phyloP scores from a whole-genome alignment of 2,329 filamentous ascomycete genomes.

The Ophiostoma piceae region DNA sequence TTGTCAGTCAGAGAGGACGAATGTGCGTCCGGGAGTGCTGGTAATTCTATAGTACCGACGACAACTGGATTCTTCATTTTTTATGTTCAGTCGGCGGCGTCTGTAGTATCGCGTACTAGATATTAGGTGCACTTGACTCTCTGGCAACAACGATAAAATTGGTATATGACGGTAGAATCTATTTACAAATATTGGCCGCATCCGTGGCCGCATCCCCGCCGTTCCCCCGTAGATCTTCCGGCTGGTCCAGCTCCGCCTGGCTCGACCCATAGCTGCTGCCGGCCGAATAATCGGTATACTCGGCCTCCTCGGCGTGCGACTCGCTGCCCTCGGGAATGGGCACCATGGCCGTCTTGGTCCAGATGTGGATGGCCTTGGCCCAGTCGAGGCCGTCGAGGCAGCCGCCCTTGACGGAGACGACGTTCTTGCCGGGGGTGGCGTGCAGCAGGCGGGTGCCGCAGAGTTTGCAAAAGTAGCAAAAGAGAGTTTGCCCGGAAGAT shows the following conservation, averaged over 20 bases:
- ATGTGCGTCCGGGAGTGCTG: too few species aligned
- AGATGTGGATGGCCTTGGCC: slow-evolving; percentile 59
- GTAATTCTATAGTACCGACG: too few species aligned
- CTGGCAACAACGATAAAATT: too few species aligned
- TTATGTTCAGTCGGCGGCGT: too few species aligned
- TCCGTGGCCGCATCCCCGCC: slow-evolving; percentile 26
- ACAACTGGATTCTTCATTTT: too few species aligned
- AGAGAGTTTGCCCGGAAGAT: slow-evolving; percentile 50
- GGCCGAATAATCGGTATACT: slow-evolving; percentile 39
- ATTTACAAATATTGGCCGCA: neutral
- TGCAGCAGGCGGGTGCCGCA: slow-evolving; percentile 64
- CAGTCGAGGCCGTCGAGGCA: slow-evolving; percentile 61
- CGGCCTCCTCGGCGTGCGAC: slow-evolving; percentile 50
- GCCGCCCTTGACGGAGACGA: slow-evolving; percentile 62
- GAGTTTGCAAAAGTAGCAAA: slow-evolving; percentile 61
- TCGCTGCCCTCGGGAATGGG: slow-evolving; percentile 62
- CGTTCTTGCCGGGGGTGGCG: slow-evolving; percentile 51
- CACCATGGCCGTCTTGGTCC: slow-evolving; percentile 62
- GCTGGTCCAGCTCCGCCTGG: slow-evolving; percentile 47
- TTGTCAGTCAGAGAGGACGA: too few species aligned
- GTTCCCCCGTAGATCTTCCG: slow-evolving; percentile 27
- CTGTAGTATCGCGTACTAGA: too few species aligned
- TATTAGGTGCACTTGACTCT: too few species aligned
- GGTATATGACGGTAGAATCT: too few species aligned
- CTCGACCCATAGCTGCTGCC: slow-evolving; percentile 25